Evolutionary conservation across 2,329 filamentous ascomycete species (phyloP).

Genomic region (Trichoderma sp.): DNA sequence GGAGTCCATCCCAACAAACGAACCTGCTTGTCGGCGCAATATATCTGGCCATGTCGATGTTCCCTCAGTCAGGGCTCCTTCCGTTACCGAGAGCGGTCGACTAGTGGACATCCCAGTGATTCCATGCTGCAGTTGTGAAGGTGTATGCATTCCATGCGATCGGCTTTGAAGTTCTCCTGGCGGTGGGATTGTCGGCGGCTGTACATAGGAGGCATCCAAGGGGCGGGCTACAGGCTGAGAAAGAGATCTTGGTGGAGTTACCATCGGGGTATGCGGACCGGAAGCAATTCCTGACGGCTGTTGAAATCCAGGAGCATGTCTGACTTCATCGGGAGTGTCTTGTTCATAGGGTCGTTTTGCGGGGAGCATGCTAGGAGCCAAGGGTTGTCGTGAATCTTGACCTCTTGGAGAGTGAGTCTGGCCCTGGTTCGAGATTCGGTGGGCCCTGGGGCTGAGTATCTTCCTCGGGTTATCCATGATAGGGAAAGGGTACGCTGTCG

Average conservation of each 20-base stretch:
- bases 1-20: slow-evolving; percentile 36
- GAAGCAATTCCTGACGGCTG: slow-evolving; percentile 32
- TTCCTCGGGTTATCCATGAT: slow-evolving; percentile 35
- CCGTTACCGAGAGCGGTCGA: slow-evolving; percentile 31
- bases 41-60: slow-evolving; percentile 38
- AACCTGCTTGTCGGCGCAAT: slow-evolving; percentile 36
- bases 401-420: slow-evolving; percentile 32
- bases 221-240: slow-evolving; percentile 40
- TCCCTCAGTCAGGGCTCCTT: slow-evolving; percentile 30
- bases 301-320: slow-evolving; percentile 33
- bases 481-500: slow-evolving; percentile 37
- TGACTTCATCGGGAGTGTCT: slow-evolving; percentile 33
- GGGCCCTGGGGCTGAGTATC: slow-evolving; percentile 37
- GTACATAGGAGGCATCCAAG: slow-evolving; percentile 32
- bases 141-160: slow-evolving; percentile 26
- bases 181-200: slow-evolving; percentile 31
- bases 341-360: slow-evolving; percentile 39
- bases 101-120: slow-evolving; percentile 29
- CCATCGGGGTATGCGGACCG: slow-evolving; percentile 29
- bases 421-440: slow-evolving; percentile 36
- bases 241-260: slow-evolving; percentile 38
- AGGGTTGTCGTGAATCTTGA: slow-evolving; percentile 30
- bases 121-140: slow-evolving; percentile 31
- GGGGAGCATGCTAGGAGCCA: slow-evolving; percentile 32
- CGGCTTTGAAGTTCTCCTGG: slow-evolving; percentile 30